Conservation (phyloP, 495 filamentous ascomycete species). For the Penicillium soppii region DNA sequence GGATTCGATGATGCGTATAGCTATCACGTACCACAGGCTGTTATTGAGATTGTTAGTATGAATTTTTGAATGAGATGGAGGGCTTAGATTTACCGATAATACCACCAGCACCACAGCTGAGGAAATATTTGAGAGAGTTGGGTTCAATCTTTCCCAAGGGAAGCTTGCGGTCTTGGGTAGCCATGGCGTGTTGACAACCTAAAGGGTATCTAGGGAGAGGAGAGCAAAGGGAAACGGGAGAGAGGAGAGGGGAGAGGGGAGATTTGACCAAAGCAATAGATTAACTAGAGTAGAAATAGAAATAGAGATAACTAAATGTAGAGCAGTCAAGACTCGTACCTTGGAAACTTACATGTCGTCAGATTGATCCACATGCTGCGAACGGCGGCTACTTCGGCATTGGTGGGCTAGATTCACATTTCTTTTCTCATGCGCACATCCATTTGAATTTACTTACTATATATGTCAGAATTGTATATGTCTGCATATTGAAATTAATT, state of each 20-base stretch:
- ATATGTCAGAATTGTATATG: no score
- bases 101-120: conserved; percentile 62
- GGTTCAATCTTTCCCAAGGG: conserved; percentile 61
- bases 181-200: conserved; percentile 23
- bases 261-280: no score
- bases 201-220: neutral
- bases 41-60: conserved; percentile 1
- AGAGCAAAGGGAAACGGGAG: neutral
- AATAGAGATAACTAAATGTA: neutral
- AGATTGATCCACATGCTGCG: no score
- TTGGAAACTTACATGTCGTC: neutral
- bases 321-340: no score
- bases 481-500: no score
- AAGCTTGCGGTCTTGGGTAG: conserved; percentile 38
- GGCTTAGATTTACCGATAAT: conserved; percentile 52
- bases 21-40: conserved; percentile 56
- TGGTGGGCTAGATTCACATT: no score
- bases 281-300: no score
- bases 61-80: neutral
- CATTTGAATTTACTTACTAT: no score
- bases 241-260: neutral
- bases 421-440: no score
- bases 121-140: conserved; percentile 66
- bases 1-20: neutral
- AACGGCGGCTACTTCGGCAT: no score